Base-by-base conservation (phyloP, 2,329 filamentous ascomycete genomes). In the Lachnellula cervina region DNA sequence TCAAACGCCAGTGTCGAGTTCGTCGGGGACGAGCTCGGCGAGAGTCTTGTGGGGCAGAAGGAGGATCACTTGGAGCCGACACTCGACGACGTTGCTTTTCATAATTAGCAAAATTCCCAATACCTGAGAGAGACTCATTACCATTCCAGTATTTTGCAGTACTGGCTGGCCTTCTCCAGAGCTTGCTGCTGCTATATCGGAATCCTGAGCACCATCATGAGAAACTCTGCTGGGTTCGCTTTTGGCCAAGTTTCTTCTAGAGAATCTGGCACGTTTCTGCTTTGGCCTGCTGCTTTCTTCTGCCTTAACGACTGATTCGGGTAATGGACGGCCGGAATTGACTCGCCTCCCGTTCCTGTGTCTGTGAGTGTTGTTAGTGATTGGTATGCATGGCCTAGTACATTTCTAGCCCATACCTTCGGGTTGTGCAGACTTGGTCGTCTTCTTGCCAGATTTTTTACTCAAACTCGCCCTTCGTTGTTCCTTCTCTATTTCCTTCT, bases 1-100 rank as follows among this genome's bases (percentile, higher is more conserved):
- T 67, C 40, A 66, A 50, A 54, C 66, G 53, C 66, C 66, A 69
- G 52, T 69, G 64, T n/a, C 66, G 63, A 49, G 49, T 55, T 19
- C 66, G 64, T 23, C 61, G 57, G 42, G 40, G 21, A 48, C 64
- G 62, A 53, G 51, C 54, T 28, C 46, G 53, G 34, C 59, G 60
- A 32, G 56, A 46, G 2, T 66, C 59, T 43, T 61, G 61, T 35
- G 54, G 43, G 37, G 49, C 40, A 19, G 57, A 40, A 19, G 62
- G 62, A 5, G 62, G 63, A 44, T 69, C 65, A 62, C 62, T 66
- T 46, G 66, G 65, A 25, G 64, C 64, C 25, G 65, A 68, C 14
- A 68, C 65, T 2, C 66, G 64, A 50, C 65, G 65, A 35, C 50
- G 55, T 52, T 65, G 59, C 58, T 64, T 46, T 43, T 28, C 8